Evolutionary conservation across 768 basidiomycete genomes (phyloP), one percentile per base, ranked within the genome.

Genomic region (Boletus reticulatus): DNA sequence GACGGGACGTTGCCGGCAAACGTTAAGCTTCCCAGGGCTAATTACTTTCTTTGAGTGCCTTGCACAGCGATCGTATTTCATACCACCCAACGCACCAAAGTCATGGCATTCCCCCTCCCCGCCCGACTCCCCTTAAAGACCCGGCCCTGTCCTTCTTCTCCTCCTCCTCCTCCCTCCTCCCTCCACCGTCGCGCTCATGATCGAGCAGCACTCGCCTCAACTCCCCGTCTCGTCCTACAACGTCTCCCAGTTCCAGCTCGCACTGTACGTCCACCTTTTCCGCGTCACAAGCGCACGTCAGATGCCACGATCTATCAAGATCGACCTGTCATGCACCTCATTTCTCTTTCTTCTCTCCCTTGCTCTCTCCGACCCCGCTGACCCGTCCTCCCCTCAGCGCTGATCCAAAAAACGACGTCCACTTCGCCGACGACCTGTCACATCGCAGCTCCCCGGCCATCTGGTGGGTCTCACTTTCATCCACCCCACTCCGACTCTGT

Each of bases 221-320:
- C 70, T 71, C 62, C 71, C 74, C 69, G 75, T 80, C 71, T 80
- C 80, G 63, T 72, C 75, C 58, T 86, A 84, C 76, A 81, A 81
- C 80, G 77, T 85, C 55, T 79, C 80, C 39, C 84, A 85, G 67
- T 78, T 85, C 54, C 81, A 85, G 55, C 81, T 80, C 71, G 74
- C 82, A 11, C 77, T 85, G 83, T 82, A 68, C 73, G 79, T 78
- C 39, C 38, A 53, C 62, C 43, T 43, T 3, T 61, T n/a, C 29
- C 42, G 20, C 58, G 60, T 50, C 61, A 50, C 59, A 61, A 63
- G 57, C 66, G 58, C 58, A 50, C 64, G 62, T 65, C 64, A 69
- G 61, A 51, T 59, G 67, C 67, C 67, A 70, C 52, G 64, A 71
- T 70, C 71, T 52, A 58, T 62, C 62, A 55, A 49, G 67, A 71